Evolutionary conservation across 2,329 filamentous ascomycete species (phyloP).

Genomic region (Penicillium sp.): DNA sequence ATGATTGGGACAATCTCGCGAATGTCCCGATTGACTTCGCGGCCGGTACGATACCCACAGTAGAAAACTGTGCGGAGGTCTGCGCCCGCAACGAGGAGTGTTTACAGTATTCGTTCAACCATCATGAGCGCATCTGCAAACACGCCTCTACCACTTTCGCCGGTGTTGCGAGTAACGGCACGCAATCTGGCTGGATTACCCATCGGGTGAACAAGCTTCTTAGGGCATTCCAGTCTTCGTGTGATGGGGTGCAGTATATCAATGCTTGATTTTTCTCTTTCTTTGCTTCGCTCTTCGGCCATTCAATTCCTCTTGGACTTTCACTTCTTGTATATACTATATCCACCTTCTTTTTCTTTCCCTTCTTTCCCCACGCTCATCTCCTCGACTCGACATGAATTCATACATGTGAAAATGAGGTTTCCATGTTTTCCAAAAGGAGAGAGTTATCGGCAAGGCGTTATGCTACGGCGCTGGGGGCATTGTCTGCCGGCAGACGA

Average conservation of each 20-base stretch:
- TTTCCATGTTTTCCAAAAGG: not conserved
- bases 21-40: constrained; percentile 19
- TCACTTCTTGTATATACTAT: constrained; percentile 13
- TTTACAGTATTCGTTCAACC: constrained; percentile 27
- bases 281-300: not conserved
- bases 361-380: not conserved
- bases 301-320: not conserved
- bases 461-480: constrained; percentile 12
- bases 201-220: constrained; percentile 23
- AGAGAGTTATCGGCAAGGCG: constrained; percentile 19
- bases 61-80: constrained; percentile 23
- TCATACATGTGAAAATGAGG: not conserved
- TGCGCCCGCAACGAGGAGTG: constrained; percentile 25
- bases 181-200: constrained; percentile 28
- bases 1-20: constrained; percentile 28
- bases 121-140: constrained; percentile 17
- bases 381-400: not conserved
- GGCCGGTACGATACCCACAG: constrained; percentile 10
- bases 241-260: constrained; percentile 25
- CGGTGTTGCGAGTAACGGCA: constrained; percentile 16
- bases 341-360: constrained; percentile 9
- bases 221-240: constrained; percentile 23
- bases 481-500: constrained; percentile 14
- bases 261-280: constrained; percentile 10
- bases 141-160: constrained; percentile 22